Base-by-base conservation (phyloP, 495 filamentous ascomycete species). In the Neurospora sp. region DNA sequence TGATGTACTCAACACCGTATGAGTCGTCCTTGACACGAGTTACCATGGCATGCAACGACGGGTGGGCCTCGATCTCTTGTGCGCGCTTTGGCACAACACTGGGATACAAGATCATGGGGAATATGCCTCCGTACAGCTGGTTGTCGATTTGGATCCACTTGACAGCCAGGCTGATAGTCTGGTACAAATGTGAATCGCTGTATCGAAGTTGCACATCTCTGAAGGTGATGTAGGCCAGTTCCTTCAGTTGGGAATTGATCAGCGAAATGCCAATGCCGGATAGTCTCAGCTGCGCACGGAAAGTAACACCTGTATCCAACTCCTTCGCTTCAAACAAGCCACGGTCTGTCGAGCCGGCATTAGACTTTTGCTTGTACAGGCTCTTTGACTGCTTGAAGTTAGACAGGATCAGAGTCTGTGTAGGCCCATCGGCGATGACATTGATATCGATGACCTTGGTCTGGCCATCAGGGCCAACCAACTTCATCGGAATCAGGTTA, bases 101-200 rank as follows among this genome's bases (percentile, higher is more conserved):
- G 10, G 96, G 96, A 79, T 99, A 99, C 45, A 98, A 85, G 72
- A 99, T 90, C 81, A 99, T 97, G 0, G 96, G 96, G 86, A 99
- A 99, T 75, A 99, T 94, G 16, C 96, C 96, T 53, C 96, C 96
- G 78, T 98, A 99, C 35, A 99, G 90, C 78, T 99, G 96, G 78
- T 99, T 99, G 83, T 99, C 96, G 78, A 99, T 94, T 81, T 99
- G 96, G 69, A 99, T 94, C 96, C 96, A 99, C 81, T 98, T 98
- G 80, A 97, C 91, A 0, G 92, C 91, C 10, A 93, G 86, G 68
- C 91, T 93, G 72, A 98, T 81, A 6, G 93, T 98, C 82, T 98
- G 96, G 79, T 96, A 97, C 14, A 98, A 83, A 38, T 87, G 85
- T n/a, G 96, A 98, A 79, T 98, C 96, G 71, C 89, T 92, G 78